Conservation (phyloP, 106 monocot species). For the Cymbidium sinense region DNA sequence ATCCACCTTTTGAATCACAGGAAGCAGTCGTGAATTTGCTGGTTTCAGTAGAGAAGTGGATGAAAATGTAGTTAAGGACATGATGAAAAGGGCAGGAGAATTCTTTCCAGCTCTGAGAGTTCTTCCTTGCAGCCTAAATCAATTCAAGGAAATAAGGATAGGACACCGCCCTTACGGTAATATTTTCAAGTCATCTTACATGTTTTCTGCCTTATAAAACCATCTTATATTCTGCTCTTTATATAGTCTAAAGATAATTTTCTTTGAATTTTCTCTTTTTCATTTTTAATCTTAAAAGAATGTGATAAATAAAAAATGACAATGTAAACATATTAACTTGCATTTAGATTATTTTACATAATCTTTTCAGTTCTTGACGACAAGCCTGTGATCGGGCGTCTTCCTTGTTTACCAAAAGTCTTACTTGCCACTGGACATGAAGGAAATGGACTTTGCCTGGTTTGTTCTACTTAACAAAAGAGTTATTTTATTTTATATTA, state of each 20-base stretch:
- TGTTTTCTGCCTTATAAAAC: too few species aligned
- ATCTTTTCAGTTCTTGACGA: constrained; percentile 76
- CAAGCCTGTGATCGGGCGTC: constrained; percentile 67
- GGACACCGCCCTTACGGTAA: constrained; percentile 87
- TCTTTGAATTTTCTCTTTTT: background rate
- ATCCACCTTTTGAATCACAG: constrained; percentile 18
- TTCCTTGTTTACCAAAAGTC: constrained; percentile 61
- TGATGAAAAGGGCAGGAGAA: constrained; percentile 62
- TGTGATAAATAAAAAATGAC: too few species aligned
- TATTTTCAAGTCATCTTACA: background rate
- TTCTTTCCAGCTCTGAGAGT: constrained; percentile 57
- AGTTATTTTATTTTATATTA: too few species aligned
- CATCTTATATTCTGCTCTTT: too few species aligned
- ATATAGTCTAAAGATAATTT: background rate
- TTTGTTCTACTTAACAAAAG: constrained; percentile 7
- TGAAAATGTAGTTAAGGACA: constrained; percentile 42
- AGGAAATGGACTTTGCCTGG: constrained; percentile 87
- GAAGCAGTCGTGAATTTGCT: constrained; percentile 81
- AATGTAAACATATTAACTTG: too few species aligned
- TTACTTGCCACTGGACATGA: constrained; percentile 80
- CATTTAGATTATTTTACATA: too few species aligned
- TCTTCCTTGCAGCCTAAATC: constrained; percentile 22
- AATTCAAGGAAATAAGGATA: constrained; percentile 30
- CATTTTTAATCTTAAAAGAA: too few species aligned
- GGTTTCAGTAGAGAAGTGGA: constrained; percentile 69